Conservation (phyloP, 495 filamentous ascomycete species). For the Staphylotrichum tortipilum region DNA sequence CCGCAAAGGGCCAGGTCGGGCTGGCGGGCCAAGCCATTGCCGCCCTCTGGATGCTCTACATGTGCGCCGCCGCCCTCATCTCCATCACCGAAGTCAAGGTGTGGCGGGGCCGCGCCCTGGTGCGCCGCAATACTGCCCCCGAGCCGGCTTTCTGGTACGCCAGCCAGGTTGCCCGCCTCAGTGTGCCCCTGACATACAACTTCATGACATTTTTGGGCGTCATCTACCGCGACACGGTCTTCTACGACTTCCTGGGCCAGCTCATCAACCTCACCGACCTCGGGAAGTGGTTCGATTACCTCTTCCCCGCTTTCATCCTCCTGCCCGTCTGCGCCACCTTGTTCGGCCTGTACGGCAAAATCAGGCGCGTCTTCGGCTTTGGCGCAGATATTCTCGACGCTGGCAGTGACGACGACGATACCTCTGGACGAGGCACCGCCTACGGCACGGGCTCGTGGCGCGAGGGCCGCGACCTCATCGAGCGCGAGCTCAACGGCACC, state of each 20-base stretch:
- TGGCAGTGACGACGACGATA: conserved; percentile 61
- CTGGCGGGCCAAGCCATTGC: conserved; percentile 79
- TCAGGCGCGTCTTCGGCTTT: conserved; percentile 71
- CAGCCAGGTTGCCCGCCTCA: conserved; percentile 78
- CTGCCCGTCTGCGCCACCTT: conserved; percentile 72
- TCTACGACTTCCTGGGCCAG: conserved; percentile 77
- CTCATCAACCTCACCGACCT: conserved; percentile 79
- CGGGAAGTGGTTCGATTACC: conserved; percentile 73
- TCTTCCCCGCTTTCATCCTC: conserved; percentile 81
- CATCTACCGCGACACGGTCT: conserved; percentile 63
- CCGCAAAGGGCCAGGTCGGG: conserved; percentile 58
- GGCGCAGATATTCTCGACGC: conserved; percentile 66
- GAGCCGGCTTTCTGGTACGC: conserved; percentile 95
- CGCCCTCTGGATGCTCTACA: conserved; percentile 85
- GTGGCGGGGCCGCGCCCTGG: conserved; percentile 88
- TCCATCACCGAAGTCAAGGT: conserved; percentile 84
- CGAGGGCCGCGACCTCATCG: conserved; percentile 88
- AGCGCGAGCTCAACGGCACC: conserved; percentile 68
- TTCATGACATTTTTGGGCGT: conserved; percentile 80
- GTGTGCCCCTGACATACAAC: conserved; percentile 88
- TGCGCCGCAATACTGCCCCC: conserved; percentile 79
- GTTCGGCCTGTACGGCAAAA: conserved; percentile 77
- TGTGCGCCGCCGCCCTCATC: conserved; percentile 72
- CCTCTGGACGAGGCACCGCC: conserved; percentile 34
- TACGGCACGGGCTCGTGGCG: conserved; percentile 82